Conservation (phyloP, 208 protist species). For the Vickermania ingenoplastis region DNA sequence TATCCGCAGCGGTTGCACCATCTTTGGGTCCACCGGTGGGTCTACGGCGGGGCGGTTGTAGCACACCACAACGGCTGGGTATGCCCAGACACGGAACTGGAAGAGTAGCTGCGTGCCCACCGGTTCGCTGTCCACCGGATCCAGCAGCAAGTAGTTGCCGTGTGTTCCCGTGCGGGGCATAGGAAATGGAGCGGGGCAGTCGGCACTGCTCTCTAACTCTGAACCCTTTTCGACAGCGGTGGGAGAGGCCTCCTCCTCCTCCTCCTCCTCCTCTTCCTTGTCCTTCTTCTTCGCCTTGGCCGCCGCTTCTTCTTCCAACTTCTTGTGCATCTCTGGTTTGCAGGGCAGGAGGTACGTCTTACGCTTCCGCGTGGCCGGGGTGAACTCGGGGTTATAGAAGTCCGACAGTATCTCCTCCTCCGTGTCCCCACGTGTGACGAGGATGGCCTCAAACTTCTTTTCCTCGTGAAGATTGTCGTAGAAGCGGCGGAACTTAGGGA, state of each 20-base stretch:
- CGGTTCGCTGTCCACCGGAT: conserved; percentile 16
- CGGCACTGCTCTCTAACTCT: no score
- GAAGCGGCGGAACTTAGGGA: conserved; percentile 29
- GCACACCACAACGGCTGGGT: conserved; percentile 34
- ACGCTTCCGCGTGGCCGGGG: neutral
- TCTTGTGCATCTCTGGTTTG: neutral
- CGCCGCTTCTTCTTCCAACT: neutral
- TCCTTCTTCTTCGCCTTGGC: neutral
- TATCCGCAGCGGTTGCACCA: neutral
- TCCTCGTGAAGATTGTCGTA: conserved; percentile 57
- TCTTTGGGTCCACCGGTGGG: neutral
- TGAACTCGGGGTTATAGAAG: conserved; percentile 21
- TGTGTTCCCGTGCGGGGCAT: neutral
- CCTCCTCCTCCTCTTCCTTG: neutral
- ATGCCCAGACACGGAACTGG: conserved; percentile 36
- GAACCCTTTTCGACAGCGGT: neutral
- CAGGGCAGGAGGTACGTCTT: neutral
- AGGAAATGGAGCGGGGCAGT: neutral
- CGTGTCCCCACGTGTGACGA: conserved; percentile 72
- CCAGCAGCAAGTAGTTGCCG: conserved; percentile 20
- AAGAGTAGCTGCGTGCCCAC: conserved; percentile 28
- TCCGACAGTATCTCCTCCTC: conserved; percentile 26
- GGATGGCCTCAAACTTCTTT: conserved; percentile 84
- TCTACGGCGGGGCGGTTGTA: conserved; percentile 12
- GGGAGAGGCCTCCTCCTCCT: neutral